A percentile compares a stretch with the other conserved stretches of the same genome.
These are phyloP conservation scores for Annona cherimola DNA, from an alignment of 164 flowering plant genomes.

Conservation along the genomic window DNA sequence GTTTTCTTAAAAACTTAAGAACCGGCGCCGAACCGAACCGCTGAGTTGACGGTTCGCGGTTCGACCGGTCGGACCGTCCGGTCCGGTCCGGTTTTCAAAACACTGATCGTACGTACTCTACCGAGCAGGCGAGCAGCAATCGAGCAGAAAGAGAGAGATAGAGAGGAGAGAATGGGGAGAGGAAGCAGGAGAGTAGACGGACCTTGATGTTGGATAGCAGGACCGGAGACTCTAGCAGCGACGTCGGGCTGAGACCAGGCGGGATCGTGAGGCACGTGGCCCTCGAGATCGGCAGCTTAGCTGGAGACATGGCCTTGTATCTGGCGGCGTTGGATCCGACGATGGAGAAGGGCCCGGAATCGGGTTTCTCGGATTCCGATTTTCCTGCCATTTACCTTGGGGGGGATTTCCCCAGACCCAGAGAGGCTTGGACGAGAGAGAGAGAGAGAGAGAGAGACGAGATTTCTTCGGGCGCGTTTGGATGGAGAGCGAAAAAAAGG, in stretches of 20 bases:
- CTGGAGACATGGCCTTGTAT: conserved; percentile 91
- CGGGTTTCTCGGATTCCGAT: conserved; percentile 8
- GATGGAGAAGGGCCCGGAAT: conserved; percentile 1
- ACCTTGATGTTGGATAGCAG: conserved; percentile 60
- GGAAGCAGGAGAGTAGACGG: conserved; percentile 23
- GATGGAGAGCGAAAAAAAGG: neutral
- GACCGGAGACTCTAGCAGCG: conserved; percentile 64
- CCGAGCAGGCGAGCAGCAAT: neutral
- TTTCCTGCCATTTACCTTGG: conserved; percentile 2
- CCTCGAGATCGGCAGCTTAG: conserved; percentile 86
- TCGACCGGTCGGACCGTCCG: no score
- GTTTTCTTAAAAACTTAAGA: no score
- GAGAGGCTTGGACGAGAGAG: no score
- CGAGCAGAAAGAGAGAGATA: neutral
- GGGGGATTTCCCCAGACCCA: neutral
- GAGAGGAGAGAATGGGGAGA: conserved; percentile 17
- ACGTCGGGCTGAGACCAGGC: conserved; percentile 78
- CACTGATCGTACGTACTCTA: neutral
- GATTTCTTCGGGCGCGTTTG: no score
- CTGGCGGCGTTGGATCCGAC: conserved; percentile 35
- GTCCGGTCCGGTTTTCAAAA: no score
- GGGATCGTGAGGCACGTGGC: conserved; percentile 67
- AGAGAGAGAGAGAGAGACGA: no score
- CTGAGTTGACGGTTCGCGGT: no score
- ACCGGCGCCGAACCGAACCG: no score